Base-by-base conservation (phyloP, 2,329 filamentous ascomycete genomes). In the Podosphaera xanthii region DNA sequence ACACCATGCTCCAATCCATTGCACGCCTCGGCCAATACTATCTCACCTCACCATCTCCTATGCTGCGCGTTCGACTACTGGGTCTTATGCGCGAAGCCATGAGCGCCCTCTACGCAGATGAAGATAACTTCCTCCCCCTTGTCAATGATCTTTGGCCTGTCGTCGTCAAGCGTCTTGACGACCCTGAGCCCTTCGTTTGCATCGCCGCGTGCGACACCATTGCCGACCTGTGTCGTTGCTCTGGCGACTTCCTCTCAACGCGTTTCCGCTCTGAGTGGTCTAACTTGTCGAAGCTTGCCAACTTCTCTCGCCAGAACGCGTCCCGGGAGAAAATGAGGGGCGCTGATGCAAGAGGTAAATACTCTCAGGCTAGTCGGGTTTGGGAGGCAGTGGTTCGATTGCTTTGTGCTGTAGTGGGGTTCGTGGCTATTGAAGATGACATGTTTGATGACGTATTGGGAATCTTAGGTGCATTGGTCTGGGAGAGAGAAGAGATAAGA, bases 71-170 rank as follows among this genome's bases (percentile, higher is more conserved):
- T 36, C 87, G 84, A 0, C 77, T 98, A 2, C 79, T 98, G 8
- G 78, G 81, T 14, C 80, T 97, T 4, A 78, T 97, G 10, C 74
- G 77, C 34, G 87, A 82, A 0, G 83, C 88, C 2, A 78, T 84
- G 3, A 79, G 83, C 0, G 77, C 86, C 0, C 78, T 98, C 2
- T 79, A 84, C 0, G 76, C 75, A 2, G 82, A 96, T 64, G 86
- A 95, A 68, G 82, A 90, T 62, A 80, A 82, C 0, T 96, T 95
- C 68, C 72, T 98, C 1, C 92, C 92, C 0, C 76, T 97, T 0
- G 82, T 97, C 64, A 92, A 97, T 70, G 83, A 85, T 2, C 75
- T 97, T 6, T 98, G 91, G 91, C 89, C 90, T 0, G 84, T 94
- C 5, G 73, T 95, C 4, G 73, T 84, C 1, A 75, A 76, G n/a